These are phyloP conservation scores for Naematelia encephala DNA, from an alignment of 768 basidiomycete genomes.

Conservation along the genomic window DNA sequence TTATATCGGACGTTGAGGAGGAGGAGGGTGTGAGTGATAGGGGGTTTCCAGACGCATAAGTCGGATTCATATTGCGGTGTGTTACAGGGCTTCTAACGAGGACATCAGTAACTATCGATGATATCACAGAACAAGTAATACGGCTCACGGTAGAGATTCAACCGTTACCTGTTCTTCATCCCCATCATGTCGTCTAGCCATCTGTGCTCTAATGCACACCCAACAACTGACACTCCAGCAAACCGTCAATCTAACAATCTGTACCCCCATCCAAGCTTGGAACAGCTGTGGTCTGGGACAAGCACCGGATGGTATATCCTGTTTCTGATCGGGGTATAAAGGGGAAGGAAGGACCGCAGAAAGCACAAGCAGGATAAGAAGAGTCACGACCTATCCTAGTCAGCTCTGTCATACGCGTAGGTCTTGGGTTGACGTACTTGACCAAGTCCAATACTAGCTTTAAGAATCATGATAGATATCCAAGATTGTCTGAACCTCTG, in stretches of 20 bases:
- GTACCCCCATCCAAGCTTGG: slow-evolving; percentile 38
- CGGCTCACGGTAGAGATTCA: too few species aligned
- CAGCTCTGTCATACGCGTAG: too few species aligned
- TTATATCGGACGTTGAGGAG: neutral
- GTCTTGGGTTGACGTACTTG: slow-evolving; percentile 39
- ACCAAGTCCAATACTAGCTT: slow-evolving; percentile 34
- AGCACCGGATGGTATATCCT: slow-evolving; percentile 17
- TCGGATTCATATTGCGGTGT: too few species aligned
- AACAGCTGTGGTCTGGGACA: slow-evolving; percentile 33
- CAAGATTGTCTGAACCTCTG: slow-evolving; percentile 37
- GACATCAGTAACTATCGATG: too few species aligned
- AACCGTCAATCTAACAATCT: slow-evolving; percentile 24
- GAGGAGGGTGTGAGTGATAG: too few species aligned
- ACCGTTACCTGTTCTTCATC: slow-evolving; percentile 1
- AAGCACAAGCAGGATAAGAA: slow-evolving; percentile 31
- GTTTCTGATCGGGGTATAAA: slow-evolving; percentile 15
- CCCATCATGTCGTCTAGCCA: neutral
- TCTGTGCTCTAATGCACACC: slow-evolving; percentile 18
- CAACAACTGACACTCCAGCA: slow-evolving; percentile 40
- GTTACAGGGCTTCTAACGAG: too few species aligned
- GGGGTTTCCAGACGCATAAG: too few species aligned
- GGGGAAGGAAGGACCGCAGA: slow-evolving; percentile 25
- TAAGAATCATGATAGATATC: slow-evolving; percentile 33
- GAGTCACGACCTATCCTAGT: slow-evolving; percentile 24
- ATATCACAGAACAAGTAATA: too few species aligned